A percentile compares a stretch with the other conserved stretches of the same genome.
These are phyloP conservation scores for Beauveria australis DNA, from an alignment of 2,329 filamentous ascomycete genomes.

Conservation along the genomic window DNA sequence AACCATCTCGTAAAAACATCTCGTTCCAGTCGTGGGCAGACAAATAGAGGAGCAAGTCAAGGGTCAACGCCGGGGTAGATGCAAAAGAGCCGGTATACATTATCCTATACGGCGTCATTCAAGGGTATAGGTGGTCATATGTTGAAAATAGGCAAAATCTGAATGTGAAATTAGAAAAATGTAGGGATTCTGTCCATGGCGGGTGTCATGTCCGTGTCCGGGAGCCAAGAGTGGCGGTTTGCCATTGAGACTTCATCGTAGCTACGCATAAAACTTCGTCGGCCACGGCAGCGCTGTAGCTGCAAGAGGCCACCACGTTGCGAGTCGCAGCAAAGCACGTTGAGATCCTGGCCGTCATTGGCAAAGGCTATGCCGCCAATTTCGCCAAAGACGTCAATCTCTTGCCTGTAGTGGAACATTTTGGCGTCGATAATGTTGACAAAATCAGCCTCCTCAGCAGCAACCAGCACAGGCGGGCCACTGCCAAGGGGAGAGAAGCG, in stretches of 20 bases:
- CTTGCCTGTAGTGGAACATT: conserved; percentile 57
- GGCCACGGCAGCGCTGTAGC: conserved; percentile 40
- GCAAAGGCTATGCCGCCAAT: conserved; percentile 61
- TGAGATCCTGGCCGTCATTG: conserved; percentile 59
- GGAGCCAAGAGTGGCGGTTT: conserved; percentile 7
- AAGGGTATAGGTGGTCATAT: not conserved
- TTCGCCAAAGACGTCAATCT: conserved; percentile 66
- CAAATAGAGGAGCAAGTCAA: not conserved
- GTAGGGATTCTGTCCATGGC: not conserved
- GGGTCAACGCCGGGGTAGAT: not conserved
- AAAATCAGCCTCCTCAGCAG: conserved; percentile 68
- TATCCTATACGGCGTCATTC: not conserved
- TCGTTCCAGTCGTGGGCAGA: no score
- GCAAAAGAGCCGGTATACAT: not conserved
- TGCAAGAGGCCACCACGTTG: conserved; percentile 59
- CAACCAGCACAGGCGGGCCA: conserved; percentile 58
- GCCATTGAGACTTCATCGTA: conserved; percentile 8
- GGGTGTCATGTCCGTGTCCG: not conserved
- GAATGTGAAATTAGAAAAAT: not conserved
- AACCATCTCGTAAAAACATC: not conserved
- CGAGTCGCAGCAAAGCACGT: conserved; percentile 58
- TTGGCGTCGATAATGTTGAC: conserved; percentile 63
- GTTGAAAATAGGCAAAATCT: not conserved
- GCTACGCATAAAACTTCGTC: not conserved
- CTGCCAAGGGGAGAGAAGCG: conserved; percentile 65